A percentile compares a stretch with the other conserved stretches of the same genome.
Evolutionary conservation across 495 filamentous ascomycete species (phyloP).

Genomic region (Ramalina peruviana): DNA sequence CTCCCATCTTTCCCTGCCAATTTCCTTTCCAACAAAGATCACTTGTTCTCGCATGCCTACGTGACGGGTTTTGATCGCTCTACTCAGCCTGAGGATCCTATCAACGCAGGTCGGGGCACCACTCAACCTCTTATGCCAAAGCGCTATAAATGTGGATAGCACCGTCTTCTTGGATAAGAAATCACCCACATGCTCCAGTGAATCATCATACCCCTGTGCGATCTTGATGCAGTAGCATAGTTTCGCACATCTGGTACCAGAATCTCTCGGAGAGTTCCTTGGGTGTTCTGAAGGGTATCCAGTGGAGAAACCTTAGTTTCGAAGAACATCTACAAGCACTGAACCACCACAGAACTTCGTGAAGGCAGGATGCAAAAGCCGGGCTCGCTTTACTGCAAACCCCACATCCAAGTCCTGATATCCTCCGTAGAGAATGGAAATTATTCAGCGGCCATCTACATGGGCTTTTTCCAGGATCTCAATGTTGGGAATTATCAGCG

Average conservation of each 20-base stretch:
- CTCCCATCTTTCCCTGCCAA: constrained; percentile 14
- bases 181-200: constrained; percentile 24
- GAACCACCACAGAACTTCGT: constrained; percentile 16
- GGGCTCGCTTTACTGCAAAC: constrained; percentile 8
- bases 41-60: constrained; percentile 22
- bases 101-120: constrained; percentile 18
- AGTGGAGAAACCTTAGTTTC: no score
- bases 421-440: no score
- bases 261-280: no score
- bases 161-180: constrained; percentile 26
- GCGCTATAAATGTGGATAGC: constrained; percentile 26
- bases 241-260: constrained; percentile 8
- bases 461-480: no score
- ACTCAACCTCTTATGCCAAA: constrained; percentile 22
- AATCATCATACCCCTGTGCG: constrained; percentile 24
- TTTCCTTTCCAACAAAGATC: constrained; percentile 18
- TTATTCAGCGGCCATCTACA: no score
- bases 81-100: constrained; percentile 19
- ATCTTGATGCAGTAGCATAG: constrained; percentile 36
- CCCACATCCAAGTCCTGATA: constrained; percentile 19
- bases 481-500: no score
- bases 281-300: no score
- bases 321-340: no score
- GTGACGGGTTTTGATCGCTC: constrained; percentile 19
- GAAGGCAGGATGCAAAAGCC: constrained; percentile 15